These are phyloP conservation scores for Fusarium proliferatum DNA, from an alignment of 2,329 filamentous ascomycete genomes.

Conservation along the genomic window DNA sequence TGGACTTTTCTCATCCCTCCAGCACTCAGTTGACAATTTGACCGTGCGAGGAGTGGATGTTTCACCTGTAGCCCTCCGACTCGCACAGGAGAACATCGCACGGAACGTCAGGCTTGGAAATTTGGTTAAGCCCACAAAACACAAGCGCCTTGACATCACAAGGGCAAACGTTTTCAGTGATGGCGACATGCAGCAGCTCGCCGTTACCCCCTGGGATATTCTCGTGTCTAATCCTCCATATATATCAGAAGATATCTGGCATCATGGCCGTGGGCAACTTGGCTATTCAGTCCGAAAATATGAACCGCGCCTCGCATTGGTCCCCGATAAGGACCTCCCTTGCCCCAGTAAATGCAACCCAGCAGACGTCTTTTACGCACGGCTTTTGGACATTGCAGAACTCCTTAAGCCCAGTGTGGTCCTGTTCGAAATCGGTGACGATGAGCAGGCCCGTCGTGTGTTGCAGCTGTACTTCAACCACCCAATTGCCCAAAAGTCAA, in stretches of 20 bases:
- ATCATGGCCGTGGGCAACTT: slow-evolving; percentile 52
- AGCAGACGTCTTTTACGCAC: slow-evolving; percentile 74
- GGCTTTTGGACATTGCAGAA: slow-evolving; percentile 67
- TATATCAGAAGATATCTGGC: slow-evolving; percentile 69
- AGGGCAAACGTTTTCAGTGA: slow-evolving; percentile 63
- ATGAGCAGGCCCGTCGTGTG: slow-evolving; percentile 74
- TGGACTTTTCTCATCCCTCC: slow-evolving; percentile 73
- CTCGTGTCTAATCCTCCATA: slow-evolving; percentile 93
- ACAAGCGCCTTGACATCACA: slow-evolving; percentile 56
- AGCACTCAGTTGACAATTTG: slow-evolving; percentile 54
- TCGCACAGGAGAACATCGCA: slow-evolving; percentile 73
- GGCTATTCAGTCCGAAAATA: slow-evolving; percentile 83
- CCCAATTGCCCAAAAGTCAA: slow-evolving; percentile 44
- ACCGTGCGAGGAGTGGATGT: slow-evolving; percentile 79
- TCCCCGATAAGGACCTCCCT: slow-evolving; percentile 58
- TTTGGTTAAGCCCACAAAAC: slow-evolving; percentile 28
- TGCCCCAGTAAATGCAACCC: slow-evolving; percentile 48
- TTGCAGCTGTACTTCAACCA: slow-evolving; percentile 57
- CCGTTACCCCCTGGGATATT: slow-evolving; percentile 63
- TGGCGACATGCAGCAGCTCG: slow-evolving; percentile 47
- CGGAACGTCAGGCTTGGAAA: slow-evolving; percentile 56
- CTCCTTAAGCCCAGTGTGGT: slow-evolving; percentile 64
- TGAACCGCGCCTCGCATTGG: slow-evolving; percentile 84
- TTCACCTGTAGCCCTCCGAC: slow-evolving; percentile 69
- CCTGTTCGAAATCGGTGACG: slow-evolving; percentile 78